A percentile compares a stretch with the other conserved stretches of the same genome.
Evolutionary conservation across 805 yeast genomes (phyloP).

Genomic region (Metschnikowia continentalis): DNA sequence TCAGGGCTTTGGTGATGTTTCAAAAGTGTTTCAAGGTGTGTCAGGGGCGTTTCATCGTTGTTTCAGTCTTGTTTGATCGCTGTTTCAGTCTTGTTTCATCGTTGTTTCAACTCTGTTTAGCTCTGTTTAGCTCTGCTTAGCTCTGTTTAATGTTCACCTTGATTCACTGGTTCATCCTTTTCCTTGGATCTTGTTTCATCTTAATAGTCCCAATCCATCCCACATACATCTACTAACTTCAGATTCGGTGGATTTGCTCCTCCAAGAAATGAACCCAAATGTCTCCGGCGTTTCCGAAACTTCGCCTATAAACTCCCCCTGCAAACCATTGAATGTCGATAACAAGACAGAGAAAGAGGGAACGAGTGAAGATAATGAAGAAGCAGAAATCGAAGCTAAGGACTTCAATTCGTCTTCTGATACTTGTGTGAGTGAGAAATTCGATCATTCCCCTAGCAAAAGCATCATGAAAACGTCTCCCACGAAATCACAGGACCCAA

Average conservation of each 20-base stretch:
- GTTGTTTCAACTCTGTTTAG: too few relatives aligned
- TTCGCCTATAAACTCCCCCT: constrained; percentile 25
- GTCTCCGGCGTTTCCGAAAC: background rate
- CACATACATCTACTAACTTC: constrained; percentile 16
- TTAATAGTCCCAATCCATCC: too few relatives aligned
- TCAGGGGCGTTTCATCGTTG: too few relatives aligned
- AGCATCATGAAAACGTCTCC: constrained; percentile 30
- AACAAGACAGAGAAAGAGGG: background rate
- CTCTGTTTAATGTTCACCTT: too few relatives aligned
- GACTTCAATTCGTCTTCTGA: constrained; percentile 41
- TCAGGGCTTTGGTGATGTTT: too few relatives aligned
- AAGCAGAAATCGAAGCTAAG: background rate
- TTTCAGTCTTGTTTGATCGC: too few relatives aligned
- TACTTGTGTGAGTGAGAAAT: constrained; percentile 36
- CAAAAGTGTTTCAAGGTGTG: too few relatives aligned
- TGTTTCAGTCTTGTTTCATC: too few relatives aligned
- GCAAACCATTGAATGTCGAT: constrained; percentile 28
- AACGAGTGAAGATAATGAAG: background rate
- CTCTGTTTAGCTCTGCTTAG: too few relatives aligned
- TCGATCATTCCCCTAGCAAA: constrained; percentile 30
- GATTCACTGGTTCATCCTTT: too few relatives aligned
- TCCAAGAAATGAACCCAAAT: constrained; percentile 23
- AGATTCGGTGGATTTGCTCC: constrained; percentile 29
- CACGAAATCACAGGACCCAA: background rate
- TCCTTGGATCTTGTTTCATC: too few relatives aligned